phyloP scores from a whole-genome alignment of 176 grass and related monocot genomes.

The Guadua angustifolia region DNA sequence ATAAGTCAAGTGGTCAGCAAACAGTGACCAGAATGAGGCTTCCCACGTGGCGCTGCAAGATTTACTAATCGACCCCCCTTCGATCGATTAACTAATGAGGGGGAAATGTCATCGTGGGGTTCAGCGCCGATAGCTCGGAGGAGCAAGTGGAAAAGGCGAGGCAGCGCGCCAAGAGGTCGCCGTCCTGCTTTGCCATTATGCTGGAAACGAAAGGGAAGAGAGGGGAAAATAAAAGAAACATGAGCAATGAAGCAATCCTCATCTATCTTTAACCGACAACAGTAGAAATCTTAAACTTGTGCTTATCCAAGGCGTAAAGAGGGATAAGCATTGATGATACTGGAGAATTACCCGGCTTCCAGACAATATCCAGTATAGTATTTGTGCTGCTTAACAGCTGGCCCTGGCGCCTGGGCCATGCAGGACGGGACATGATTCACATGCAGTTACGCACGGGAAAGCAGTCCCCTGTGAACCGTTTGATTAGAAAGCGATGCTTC shows the following conservation, averaged over 20 bases:
- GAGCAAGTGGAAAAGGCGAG: constrained; percentile 43
- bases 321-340: not conserved
- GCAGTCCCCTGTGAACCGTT: too few species aligned
- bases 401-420: not conserved
- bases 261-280: constrained; percentile 31
- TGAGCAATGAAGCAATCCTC: not conserved
- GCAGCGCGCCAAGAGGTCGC: constrained; percentile 1
- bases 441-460: too few species aligned
- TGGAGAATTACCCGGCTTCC: not conserved
- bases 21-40: not conserved
- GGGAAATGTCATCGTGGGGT: not conserved
- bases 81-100: too few species aligned
- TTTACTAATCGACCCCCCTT: constrained; percentile 17
- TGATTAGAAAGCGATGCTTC: too few species aligned
- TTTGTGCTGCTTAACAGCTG: constrained; percentile 50
- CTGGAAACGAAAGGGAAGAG: not conserved
- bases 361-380: not conserved
- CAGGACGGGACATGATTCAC: not conserved
- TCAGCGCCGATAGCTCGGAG: constrained; percentile 7
- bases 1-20: not conserved
- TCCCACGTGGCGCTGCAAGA: not conserved
- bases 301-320: constrained; percentile 48
- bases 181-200: constrained; percentile 23
- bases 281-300: constrained; percentile 3
- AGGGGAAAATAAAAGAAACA: not conserved